Conservation (phyloP, 768 basidiomycete species). For the Suillus tomentosus region DNA sequence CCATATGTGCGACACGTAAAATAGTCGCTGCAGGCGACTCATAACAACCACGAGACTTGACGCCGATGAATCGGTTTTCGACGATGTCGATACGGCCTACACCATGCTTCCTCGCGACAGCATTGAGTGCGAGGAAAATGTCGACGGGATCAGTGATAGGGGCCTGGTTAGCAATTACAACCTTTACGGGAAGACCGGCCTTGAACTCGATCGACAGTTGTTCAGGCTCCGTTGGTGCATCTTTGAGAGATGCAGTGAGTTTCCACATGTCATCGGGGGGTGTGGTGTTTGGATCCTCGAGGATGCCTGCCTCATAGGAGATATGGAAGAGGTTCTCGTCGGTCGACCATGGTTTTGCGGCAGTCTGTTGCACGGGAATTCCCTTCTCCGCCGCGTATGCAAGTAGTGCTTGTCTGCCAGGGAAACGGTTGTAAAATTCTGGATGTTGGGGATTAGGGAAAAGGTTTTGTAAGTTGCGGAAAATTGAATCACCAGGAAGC, state of each 20-base stretch:
- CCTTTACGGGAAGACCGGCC: constrained; percentile 83
- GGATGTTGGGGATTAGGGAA: constrained; percentile 2
- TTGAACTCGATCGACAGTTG: constrained; percentile 84
- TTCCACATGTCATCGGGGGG: constrained; percentile 99
- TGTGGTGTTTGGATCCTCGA: constrained; percentile 94
- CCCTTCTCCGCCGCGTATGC: constrained; percentile 83
- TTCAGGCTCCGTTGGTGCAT: constrained; percentile 80
- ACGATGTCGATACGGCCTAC: constrained; percentile 98
- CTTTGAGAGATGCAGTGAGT: constrained; percentile 81
- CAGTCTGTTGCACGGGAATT: constrained; percentile 82
- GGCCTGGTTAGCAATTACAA: constrained; percentile 65
- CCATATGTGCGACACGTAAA: constrained; percentile 92
- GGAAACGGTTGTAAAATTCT: constrained; percentile 57
- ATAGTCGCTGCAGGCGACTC: constrained; percentile 97
- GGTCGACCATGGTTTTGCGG: constrained; percentile 98
- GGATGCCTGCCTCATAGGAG: constrained; percentile 98
- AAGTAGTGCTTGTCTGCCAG: constrained; percentile 70
- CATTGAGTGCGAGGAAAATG: constrained; percentile 89
- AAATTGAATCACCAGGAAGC: constrained; percentile 64
- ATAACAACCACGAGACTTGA: constrained; percentile 99
- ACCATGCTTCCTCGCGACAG: constrained; percentile 92
- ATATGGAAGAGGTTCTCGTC: constrained; percentile 99
- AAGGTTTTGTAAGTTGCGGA: background rate
- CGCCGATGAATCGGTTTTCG: constrained; percentile 99
- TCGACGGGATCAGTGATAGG: constrained; percentile 91